Conservation (phyloP, 208 protist genomes). For the Wallacemonas sp. region DNA sequence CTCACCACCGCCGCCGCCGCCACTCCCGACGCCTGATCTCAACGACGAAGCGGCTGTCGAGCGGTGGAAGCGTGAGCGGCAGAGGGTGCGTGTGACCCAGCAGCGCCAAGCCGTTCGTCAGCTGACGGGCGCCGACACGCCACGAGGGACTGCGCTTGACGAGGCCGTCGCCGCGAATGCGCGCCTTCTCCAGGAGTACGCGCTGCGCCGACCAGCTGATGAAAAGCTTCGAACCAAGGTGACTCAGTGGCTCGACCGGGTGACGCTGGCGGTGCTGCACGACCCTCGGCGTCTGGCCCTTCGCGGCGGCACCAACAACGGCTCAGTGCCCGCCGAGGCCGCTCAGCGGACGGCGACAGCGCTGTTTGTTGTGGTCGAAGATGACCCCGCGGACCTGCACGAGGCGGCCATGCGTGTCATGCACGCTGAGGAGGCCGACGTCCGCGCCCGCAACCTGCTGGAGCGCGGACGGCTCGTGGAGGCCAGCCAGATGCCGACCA, state of each 20-base stretch:
- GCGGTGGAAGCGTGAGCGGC: slow-evolving; percentile 1
- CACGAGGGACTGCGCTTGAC: not conserved
- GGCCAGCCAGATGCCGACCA: no score
- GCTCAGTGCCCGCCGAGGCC: not conserved
- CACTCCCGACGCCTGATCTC: not conserved
- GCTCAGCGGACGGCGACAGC: not conserved
- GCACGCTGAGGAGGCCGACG: slow-evolving; percentile 32
- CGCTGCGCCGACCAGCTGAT: slow-evolving; percentile 17
- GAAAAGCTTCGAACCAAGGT: slow-evolving; percentile 34
- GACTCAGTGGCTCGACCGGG: slow-evolving; percentile 56
- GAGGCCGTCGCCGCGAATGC: not conserved
- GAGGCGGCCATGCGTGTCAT: slow-evolving; percentile 29
- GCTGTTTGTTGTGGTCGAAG: slow-evolving; percentile 16
- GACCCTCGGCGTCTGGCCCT: slow-evolving; percentile 8
- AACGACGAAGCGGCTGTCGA: not conserved
- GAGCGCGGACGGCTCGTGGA: slow-evolving; percentile 24
- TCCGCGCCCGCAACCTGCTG: slow-evolving; percentile 31
- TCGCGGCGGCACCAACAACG: not conserved
- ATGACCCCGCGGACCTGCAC: slow-evolving; percentile 41
- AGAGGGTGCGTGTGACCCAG: not conserved
- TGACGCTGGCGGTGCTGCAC: slow-evolving; percentile 22
- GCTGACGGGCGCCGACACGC: not conserved
- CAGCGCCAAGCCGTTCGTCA: slow-evolving; percentile 1
- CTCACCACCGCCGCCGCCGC: not conserved
- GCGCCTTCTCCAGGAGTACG: slow-evolving; percentile 22